Conservation (phyloP, 1,284 basidiomycete genomes). For the Ustilago crameri region DNA sequence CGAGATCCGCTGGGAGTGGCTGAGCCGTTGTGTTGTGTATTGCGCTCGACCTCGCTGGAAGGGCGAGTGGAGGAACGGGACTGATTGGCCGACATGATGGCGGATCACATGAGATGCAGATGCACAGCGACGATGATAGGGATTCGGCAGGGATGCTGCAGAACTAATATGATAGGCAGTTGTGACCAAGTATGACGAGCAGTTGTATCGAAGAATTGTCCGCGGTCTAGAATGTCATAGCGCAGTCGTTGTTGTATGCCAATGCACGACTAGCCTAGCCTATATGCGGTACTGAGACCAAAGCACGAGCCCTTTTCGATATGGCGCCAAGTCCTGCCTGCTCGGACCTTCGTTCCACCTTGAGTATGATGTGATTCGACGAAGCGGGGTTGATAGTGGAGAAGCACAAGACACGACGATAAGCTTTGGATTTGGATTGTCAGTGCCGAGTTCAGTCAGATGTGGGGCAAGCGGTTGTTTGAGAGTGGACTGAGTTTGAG, state of each 20-base stretch:
- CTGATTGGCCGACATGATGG: constrained; percentile 24
- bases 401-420: too few relatives aligned
- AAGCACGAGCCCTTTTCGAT: neutral
- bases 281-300: constrained; percentile 6
- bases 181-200: too few relatives aligned
- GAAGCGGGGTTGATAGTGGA: neutral
- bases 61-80: constrained; percentile 34
- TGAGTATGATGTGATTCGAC: neutral
- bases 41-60: constrained; percentile 38
- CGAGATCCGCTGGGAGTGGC: constrained; percentile 17
- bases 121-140: neutral
- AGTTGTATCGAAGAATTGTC: too few relatives aligned
- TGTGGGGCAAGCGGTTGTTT: constrained; percentile 6
- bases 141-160: too few relatives aligned
- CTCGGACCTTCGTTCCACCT: neutral
- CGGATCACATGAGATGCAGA: neutral
- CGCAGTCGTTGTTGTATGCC: neutral
- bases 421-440: too few relatives aligned
- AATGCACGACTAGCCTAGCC: neutral
- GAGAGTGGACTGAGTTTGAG: neutral
- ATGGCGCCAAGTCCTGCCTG: neutral
- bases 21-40: constrained; percentile 16
- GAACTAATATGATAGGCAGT: too few relatives aligned
- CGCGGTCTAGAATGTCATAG: constrained; percentile 1
- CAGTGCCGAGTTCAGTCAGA: neutral